Evolutionary conservation across 345 rosid species (phyloP).

Genomic region (Rhodomyrtus tomentosa): DNA sequence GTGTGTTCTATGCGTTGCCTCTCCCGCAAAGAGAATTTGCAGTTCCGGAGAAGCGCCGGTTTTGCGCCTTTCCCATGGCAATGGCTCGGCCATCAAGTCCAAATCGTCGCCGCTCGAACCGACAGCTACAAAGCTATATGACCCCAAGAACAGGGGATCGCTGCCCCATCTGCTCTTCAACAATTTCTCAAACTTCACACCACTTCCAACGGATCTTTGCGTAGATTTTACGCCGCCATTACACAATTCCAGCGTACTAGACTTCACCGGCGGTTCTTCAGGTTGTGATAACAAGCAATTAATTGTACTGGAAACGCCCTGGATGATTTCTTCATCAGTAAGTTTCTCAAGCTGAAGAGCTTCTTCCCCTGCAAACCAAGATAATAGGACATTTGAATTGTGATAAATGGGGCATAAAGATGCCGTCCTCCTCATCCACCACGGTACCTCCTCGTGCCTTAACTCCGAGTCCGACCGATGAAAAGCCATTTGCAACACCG

Average conservation of each 20-base stretch:
- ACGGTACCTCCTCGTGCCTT: slow-evolving; percentile 52
- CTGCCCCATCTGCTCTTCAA: slow-evolving; percentile 87
- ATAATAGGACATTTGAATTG: slow-evolving; percentile 57
- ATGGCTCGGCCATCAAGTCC: slow-evolving; percentile 77
- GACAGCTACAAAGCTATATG: slow-evolving; percentile 75
- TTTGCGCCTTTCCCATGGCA: slow-evolving; percentile 31
- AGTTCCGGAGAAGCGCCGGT: slow-evolving; percentile 12
- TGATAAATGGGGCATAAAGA: slow-evolving; percentile 61
- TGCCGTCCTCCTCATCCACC: slow-evolving; percentile 96
- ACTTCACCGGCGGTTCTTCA: not conserved
- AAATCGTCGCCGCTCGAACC: slow-evolving; percentile 91
- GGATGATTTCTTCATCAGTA: slow-evolving; percentile 55
- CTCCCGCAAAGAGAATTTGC: slow-evolving; percentile 93
- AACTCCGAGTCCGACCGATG: slow-evolving; percentile 38
- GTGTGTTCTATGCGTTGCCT: slow-evolving; percentile 92
- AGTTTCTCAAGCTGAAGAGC: slow-evolving; percentile 80
- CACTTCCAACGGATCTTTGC: not conserved
- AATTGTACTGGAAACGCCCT: slow-evolving; percentile 50
- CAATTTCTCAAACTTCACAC: slow-evolving; percentile 31
- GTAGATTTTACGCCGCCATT: slow-evolving; percentile 20
- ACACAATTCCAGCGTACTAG: slow-evolving; percentile 7
- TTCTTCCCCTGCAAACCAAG: slow-evolving; percentile 97
- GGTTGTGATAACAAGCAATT: slow-evolving; percentile 30
- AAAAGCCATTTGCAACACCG: slow-evolving; percentile 66
- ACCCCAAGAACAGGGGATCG: slow-evolving; percentile 82